phyloP scores from a whole-genome alignment of 352 stramenopile genomes.

The Saprolegnia diclina region DNA sequence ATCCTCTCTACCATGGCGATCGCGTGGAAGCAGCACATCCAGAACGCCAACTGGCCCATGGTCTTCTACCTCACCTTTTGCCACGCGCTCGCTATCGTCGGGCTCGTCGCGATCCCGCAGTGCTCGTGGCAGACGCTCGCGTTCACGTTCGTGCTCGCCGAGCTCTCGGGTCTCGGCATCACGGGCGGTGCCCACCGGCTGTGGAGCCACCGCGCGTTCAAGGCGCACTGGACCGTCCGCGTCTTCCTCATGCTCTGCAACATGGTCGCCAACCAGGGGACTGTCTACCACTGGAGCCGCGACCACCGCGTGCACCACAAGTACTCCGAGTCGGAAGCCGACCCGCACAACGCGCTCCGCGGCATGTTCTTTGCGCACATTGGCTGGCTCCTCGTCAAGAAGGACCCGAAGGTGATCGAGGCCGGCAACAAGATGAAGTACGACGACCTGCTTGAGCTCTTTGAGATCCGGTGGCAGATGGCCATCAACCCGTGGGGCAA shows the following conservation, averaged over 20 bases:
- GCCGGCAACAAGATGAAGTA: slow-evolving; percentile 93
- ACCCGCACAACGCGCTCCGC: slow-evolving; percentile 94
- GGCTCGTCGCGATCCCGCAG: slow-evolving; percentile 86
- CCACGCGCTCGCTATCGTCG: slow-evolving; percentile 86
- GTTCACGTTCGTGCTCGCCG: slow-evolving; percentile 90
- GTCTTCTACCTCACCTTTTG: slow-evolving; percentile 94
- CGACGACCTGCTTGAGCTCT: slow-evolving; percentile 94
- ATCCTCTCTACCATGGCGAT: slow-evolving; percentile 99
- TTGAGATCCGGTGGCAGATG: slow-evolving; percentile 85
- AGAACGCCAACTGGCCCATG: slow-evolving; percentile 97
- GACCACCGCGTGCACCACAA: slow-evolving; percentile 99
- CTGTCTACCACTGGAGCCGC: slow-evolving; percentile 96
- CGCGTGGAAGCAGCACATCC: slow-evolving; percentile 52
- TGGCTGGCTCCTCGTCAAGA: slow-evolving; percentile 98
- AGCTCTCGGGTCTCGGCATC: slow-evolving; percentile 94
- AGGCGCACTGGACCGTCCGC: slow-evolving; percentile 85
- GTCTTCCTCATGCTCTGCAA: slow-evolving; percentile 98
- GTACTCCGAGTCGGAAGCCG: slow-evolving; percentile 93
- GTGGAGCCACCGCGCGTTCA: slow-evolving; percentile 94
- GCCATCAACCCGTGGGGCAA: slow-evolving; percentile 95
- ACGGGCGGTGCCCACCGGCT: slow-evolving; percentile 97
- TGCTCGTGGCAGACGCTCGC: slow-evolving; percentile 85
- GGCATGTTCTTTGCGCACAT: slow-evolving; percentile 99
- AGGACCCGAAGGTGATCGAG: slow-evolving; percentile 89
- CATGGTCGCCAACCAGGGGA: slow-evolving; percentile 97